phyloP scores from a whole-genome alignment of 768 basidiomycete species.

The Mycena alexandri region DNA sequence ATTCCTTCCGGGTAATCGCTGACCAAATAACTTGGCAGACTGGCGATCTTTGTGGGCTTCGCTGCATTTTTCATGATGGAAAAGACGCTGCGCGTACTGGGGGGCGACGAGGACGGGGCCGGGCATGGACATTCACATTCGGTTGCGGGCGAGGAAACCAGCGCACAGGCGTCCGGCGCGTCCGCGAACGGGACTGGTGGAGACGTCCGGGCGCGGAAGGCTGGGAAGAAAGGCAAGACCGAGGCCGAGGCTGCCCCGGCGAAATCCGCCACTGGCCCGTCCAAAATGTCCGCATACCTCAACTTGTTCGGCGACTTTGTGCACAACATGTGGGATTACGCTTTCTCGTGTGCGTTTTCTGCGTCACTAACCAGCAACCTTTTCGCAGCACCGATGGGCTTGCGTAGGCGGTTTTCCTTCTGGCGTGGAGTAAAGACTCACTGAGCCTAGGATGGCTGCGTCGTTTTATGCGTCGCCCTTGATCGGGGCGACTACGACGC shows the following conservation, averaged over 20 bases:
- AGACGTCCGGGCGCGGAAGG: slow-evolving; percentile 63
- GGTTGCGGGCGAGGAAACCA: slow-evolving; percentile 49
- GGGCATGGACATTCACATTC: slow-evolving; percentile 71
- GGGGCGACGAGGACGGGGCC: slow-evolving; percentile 66
- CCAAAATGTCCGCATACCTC: slow-evolving; percentile 91
- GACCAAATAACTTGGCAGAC: slow-evolving; percentile 51
- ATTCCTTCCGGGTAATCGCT: slow-evolving; percentile 36
- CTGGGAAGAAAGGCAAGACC: slow-evolving; percentile 40
- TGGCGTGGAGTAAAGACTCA: slow-evolving; percentile 9
- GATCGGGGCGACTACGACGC: slow-evolving; percentile 92
- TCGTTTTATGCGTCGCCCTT: slow-evolving; percentile 96
- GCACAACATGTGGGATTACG: slow-evolving; percentile 83
- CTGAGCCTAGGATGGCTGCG: slow-evolving; percentile 80
- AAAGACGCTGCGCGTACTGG: slow-evolving; percentile 87
- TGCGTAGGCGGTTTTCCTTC: slow-evolving; percentile 66
- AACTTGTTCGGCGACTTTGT: slow-evolving; percentile 95
- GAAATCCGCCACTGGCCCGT: slow-evolving; percentile 63
- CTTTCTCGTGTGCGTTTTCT: slow-evolving; percentile 27
- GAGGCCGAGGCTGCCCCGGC: slow-evolving; percentile 47
- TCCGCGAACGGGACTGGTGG: slow-evolving; percentile 54
- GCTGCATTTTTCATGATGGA: slow-evolving; percentile 94
- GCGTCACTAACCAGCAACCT: slow-evolving; percentile 37
- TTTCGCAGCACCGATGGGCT: slow-evolving; percentile 87
- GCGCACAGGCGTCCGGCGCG: slow-evolving; percentile 61
- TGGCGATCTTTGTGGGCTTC: slow-evolving; percentile 89